phyloP scores from a whole-genome alignment of 306 rosid genomes.

The Dalbergia cochinchinensis region DNA sequence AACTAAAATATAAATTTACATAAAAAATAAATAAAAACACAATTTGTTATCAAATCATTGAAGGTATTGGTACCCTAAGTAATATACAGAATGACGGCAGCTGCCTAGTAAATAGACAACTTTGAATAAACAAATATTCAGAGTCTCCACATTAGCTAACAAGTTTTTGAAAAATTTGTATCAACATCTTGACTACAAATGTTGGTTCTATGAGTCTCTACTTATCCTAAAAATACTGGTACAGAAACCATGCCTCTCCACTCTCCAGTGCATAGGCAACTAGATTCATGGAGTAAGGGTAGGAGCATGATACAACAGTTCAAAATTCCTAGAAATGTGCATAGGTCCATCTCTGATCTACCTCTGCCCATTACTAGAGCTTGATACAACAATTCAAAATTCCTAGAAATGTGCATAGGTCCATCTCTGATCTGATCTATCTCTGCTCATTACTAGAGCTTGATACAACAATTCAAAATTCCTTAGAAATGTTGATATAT shows the following conservation, averaged over 20 bases:
- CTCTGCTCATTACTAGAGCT: constrained; percentile 40
- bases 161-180: too few relatives aligned
- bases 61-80: too few relatives aligned
- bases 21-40: too few relatives aligned
- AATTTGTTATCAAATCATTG: too few relatives aligned
- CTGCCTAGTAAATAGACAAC: too few relatives aligned
- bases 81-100: too few relatives aligned
- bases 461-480: constrained; percentile 29
- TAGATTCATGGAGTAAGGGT: not conserved
- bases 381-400: constrained; percentile 28
- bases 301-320: not conserved
- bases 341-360: constrained; percentile 25
- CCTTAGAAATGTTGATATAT: constrained; percentile 12
- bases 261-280: not conserved
- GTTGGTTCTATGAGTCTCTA: too few relatives aligned
- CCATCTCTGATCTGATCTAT: constrained; percentile 14
- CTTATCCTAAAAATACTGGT: not conserved
- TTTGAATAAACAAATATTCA: too few relatives aligned
- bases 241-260: not conserved
- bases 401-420: constrained; percentile 24
- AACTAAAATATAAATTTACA: too few relatives aligned
- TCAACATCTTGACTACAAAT: too few relatives aligned
- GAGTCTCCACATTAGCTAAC: too few relatives aligned
- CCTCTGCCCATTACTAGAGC: constrained; percentile 40
- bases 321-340: not conserved